Conservation (phyloP, 2,329 filamentous ascomycete species). For the Penicillium thymicola region DNA sequence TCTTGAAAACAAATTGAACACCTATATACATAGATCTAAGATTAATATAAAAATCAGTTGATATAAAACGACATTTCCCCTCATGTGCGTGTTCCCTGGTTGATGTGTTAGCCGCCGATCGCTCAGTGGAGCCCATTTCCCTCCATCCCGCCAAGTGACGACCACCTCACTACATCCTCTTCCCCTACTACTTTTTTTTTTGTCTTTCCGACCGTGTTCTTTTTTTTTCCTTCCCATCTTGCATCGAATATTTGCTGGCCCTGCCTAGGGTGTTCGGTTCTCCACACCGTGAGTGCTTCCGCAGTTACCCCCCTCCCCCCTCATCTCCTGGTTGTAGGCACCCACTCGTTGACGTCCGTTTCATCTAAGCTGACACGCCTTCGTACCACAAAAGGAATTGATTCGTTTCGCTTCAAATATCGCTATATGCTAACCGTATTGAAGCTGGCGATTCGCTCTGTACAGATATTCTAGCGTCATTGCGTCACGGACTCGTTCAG, state of each 20-base stretch:
- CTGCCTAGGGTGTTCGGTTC: conserved; percentile 8
- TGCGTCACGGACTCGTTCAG: conserved; percentile 14
- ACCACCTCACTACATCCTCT: conserved; percentile 23
- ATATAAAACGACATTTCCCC: neutral
- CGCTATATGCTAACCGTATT: conserved; percentile 20
- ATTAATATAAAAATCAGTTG: neutral
- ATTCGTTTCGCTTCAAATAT: conserved; percentile 13
- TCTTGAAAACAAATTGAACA: neutral
- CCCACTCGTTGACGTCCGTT: conserved; percentile 26
- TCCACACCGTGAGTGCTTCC: conserved; percentile 13
- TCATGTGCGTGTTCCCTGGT: conserved; percentile 20
- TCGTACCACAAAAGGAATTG: conserved; percentile 23
- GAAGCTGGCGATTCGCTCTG: conserved; percentile 20
- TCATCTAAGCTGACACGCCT: conserved; percentile 30
- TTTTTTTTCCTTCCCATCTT: neutral
- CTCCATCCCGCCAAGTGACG: conserved; percentile 34
- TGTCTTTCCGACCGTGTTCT: conserved; percentile 1
- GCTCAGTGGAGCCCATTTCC: conserved; percentile 30
- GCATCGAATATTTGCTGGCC: conserved; percentile 9
- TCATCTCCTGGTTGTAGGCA: conserved; percentile 24
- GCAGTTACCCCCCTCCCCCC: conserved; percentile 16
- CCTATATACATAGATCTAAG: neutral
- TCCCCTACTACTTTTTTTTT: conserved; percentile 5
- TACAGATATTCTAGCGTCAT: conserved; percentile 19
- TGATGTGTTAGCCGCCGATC: conserved; percentile 36